Evolutionary conservation across 192 early-diverging fungal genomes (phyloP).

Genomic region (Lobosporangium transversale): DNA sequence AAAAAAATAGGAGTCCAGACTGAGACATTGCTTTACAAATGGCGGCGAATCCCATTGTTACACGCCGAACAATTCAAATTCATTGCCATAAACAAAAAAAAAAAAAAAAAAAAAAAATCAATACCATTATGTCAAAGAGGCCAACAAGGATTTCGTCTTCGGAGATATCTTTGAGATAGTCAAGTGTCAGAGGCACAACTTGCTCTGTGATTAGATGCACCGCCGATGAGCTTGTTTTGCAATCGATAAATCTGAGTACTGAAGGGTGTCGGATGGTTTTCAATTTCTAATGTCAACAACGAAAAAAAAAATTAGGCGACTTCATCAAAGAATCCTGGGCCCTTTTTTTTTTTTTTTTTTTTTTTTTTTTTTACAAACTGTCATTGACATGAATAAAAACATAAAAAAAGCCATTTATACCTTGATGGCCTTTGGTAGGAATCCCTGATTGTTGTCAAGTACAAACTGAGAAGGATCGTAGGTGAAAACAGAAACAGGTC

Average conservation of each 20-base stretch:
- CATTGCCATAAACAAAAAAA: neutral
- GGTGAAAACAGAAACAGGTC: slow-evolving; percentile 38
- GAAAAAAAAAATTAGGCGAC: neutral
- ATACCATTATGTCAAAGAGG: slow-evolving; percentile 49
- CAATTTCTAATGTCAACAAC: slow-evolving; percentile 44
- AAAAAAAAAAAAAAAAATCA: slow-evolving; percentile 8
- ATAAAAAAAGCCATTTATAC: neutral
- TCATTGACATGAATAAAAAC: no score
- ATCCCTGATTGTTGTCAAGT: slow-evolving; percentile 44
- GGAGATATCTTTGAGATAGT: slow-evolving; percentile 36
- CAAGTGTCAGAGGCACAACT: slow-evolving; percentile 32
- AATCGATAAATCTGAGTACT: slow-evolving; percentile 49
- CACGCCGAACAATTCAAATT: no score
- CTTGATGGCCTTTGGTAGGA: slow-evolving; percentile 51
- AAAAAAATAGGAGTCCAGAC: no score
- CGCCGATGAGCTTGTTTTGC: slow-evolving; percentile 38
- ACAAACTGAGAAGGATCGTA: slow-evolving; percentile 44
- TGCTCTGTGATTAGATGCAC: slow-evolving; percentile 47
- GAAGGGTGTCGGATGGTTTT: slow-evolving; percentile 52
- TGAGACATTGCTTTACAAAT: no score
- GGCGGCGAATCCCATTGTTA: neutral
- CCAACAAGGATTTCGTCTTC: slow-evolving; percentile 51
- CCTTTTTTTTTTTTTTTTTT: neutral
- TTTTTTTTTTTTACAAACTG: no score
- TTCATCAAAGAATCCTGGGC: neutral